Base-by-base conservation (phyloP, 2,329 filamentous ascomycete genomes). In the Aspergillus brasiliensis region DNA sequence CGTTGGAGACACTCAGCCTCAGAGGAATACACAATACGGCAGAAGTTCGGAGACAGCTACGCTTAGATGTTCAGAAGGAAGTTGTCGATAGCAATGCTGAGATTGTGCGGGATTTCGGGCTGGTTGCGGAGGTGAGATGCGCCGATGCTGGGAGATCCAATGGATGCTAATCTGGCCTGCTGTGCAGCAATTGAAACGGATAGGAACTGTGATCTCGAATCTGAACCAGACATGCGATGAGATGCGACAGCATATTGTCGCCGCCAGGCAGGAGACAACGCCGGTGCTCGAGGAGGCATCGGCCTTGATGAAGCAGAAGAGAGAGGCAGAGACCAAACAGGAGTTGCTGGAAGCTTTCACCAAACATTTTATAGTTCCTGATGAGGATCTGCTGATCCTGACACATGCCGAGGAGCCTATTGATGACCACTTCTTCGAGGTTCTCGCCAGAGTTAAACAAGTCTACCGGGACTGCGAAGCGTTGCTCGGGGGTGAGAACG, bases 81-180 rank as follows among this genome's bases (percentile, higher is more conserved):
- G 91, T 97, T 38, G 93, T 98, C 58, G 87, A 94, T 65, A 92
- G 90, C 77, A 97, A 98, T 85, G 92, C 91, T 52, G 87, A 91
- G 65, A 91, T 98, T 64, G 87, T 98, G 60, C 83, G 86, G 56
- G 92, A 97, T 72, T 98, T 98, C 77, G 91, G 92, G 37, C 84
- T 88, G 57, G 92, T 99, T 65, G 91, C 93, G 28, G 91, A 96
- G 83, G 91, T 94, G 76, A 73, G 83, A 62, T 47, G 27, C 27
- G 31, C 27, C 44, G 56, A 51, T 56, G 31, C 70, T 17, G 38
- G 28, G 27, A 11, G 38, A 15, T 19, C 21, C 5, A 11, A 21
- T 44, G 19, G n/a, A 53, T 56, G 48, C 62, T 71, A 63, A 71
- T 51, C 17, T 34, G 4, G 63, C 46, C 54, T 34, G 25, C 27